These are phyloP conservation scores for Fusarium sp. DNA, from an alignment of 2,329 filamentous ascomycete species.

Conservation along the genomic window DNA sequence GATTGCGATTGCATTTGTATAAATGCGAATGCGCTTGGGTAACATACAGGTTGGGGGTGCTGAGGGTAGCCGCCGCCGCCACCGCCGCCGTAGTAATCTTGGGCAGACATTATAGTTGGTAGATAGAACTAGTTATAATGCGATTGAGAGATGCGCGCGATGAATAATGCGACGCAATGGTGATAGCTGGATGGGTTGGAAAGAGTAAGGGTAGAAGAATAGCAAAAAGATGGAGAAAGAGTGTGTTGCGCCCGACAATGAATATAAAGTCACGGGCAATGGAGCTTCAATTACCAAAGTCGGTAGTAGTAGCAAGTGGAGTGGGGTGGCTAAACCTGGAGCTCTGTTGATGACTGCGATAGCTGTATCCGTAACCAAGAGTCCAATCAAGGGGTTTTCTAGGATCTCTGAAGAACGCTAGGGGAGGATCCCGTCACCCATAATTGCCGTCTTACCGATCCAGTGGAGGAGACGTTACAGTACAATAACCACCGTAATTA, in stretches of 20 bases:
- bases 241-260: conserved; percentile 11
- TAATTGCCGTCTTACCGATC: conserved; percentile 1
- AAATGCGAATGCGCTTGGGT: background rate
- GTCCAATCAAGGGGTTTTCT: conserved; percentile 21
- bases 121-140: conserved; percentile 3
- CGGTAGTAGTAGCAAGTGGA: conserved; percentile 7
- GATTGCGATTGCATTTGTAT: background rate
- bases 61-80: conserved; percentile 56
- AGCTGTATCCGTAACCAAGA: background rate
- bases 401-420: conserved; percentile 2
- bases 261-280: conserved; percentile 29
- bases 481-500: background rate
- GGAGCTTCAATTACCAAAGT: conserved; percentile 21
- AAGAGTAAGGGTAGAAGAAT: background rate
- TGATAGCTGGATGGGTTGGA: background rate
- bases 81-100: conserved; percentile 60
- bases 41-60: conserved; percentile 59
- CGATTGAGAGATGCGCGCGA: conserved; percentile 12
- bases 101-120: conserved; percentile 55
- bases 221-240: conserved; percentile 4
- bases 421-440: conserved; percentile 11
- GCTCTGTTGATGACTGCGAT: background rate
- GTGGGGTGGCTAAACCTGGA: conserved; percentile 1
- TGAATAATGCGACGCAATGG: background rate
- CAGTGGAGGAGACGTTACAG: conserved; percentile 6